These are phyloP conservation scores for Xylariales sp. DNA, from an alignment of 2,329 filamentous ascomycete species.

Conservation along the genomic window DNA sequence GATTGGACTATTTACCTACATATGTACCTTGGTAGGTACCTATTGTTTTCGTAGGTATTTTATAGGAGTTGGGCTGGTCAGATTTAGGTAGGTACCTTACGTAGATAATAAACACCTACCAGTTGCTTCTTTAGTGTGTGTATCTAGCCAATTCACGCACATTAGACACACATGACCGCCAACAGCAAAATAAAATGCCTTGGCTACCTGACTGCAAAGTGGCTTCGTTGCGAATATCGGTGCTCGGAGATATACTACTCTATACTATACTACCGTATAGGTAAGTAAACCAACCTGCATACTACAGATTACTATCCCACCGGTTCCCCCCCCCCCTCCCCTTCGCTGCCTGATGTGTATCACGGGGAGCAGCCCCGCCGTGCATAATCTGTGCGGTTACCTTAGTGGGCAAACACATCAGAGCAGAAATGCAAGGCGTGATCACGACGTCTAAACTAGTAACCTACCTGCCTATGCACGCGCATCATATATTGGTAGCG, in stretches of 20 bases:
- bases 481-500: slow-evolving; percentile 16
- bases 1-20: background rate
- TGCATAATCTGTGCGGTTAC: background rate
- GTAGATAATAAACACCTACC: background rate
- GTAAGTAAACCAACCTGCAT: background rate
- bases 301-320: slow-evolving; percentile 14
- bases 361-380: slow-evolving; percentile 23
- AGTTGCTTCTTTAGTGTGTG: background rate
- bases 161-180: background rate
- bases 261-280: too few species aligned
- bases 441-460: slow-evolving; percentile 8
- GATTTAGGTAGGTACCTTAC: too few species aligned
- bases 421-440: slow-evolving; percentile 12
- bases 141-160: background rate
- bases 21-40: too few species aligned
- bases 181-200: background rate
- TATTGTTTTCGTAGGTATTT: background rate
- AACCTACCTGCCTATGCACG: slow-evolving; percentile 3
- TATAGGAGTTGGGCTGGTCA: background rate
- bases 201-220: background rate
- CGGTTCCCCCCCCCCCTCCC: slow-evolving; percentile 13
- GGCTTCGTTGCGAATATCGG: background rate
- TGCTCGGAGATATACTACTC: background rate
- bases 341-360: slow-evolving; percentile 9
- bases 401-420: slow-evolving; percentile 1